Percentiles rank a stretch among this genome's conserved stretches.
Evolutionary conservation across 139 green algal genomes (phyloP).

Genomic region (Ettlia oleoabundans): DNA sequence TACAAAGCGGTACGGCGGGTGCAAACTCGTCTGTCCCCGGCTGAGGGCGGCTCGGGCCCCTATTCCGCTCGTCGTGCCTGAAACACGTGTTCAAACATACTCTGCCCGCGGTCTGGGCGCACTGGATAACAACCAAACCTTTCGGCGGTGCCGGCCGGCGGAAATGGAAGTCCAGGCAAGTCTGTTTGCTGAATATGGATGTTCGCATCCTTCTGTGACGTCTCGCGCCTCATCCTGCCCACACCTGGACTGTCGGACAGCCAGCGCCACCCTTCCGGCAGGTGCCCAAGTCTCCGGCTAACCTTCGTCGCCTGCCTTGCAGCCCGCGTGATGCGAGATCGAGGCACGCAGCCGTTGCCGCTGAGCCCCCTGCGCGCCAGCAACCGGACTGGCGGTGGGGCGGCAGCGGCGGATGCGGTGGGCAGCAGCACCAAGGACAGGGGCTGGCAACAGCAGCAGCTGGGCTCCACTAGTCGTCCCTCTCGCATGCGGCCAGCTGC

Average conservation of each 20-base stretch:
- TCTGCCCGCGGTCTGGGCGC: not conserved
- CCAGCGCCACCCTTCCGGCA: no score
- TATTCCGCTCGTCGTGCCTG: not conserved
- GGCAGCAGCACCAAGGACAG: conserved; percentile 32
- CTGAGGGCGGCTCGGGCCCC: not conserved
- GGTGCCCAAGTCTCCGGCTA: no score
- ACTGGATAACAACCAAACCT: no score
- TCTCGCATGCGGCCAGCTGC: not conserved
- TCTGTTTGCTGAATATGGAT: no score
- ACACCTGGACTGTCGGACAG: no score
- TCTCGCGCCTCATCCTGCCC: no score
- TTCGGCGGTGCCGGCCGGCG: no score
- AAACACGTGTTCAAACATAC: not conserved
- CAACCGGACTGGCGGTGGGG: not conserved
- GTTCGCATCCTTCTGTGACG: no score
- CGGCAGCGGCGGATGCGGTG: not conserved
- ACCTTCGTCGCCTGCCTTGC: not conserved
- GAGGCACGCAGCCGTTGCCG: conserved; percentile 3
- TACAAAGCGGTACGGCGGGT: not conserved
- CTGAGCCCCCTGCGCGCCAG: conserved; percentile 10
- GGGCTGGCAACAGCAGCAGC: not conserved
- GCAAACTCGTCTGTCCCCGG: not conserved
- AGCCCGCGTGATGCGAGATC: not conserved
- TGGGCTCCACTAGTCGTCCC: not conserved
- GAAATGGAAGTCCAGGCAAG: not conserved